These are phyloP conservation scores for Barnettozyma pratensis DNA, from an alignment of 805 yeast genomes.

Conservation along the genomic window DNA sequence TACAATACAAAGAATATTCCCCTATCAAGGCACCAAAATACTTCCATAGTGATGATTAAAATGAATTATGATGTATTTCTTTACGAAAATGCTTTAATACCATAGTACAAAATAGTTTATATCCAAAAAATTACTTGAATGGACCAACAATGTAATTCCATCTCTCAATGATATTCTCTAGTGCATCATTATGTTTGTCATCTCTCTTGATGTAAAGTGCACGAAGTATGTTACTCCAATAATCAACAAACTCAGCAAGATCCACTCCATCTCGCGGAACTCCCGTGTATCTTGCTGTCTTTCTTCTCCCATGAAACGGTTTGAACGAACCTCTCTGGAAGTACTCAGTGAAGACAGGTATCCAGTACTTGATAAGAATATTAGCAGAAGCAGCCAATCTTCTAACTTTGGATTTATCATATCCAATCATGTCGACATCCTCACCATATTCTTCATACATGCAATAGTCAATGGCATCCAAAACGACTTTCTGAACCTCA, in stretches of 20 bases:
- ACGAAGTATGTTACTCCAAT: slow-evolving; percentile 46
- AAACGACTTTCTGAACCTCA: slow-evolving; percentile 37
- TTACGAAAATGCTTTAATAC: no score
- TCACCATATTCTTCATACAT: slow-evolving; percentile 52
- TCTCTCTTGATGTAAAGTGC: slow-evolving; percentile 37
- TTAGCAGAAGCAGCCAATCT: slow-evolving; percentile 39
- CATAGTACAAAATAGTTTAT: neutral
- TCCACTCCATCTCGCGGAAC: slow-evolving; percentile 28
- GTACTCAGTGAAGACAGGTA: slow-evolving; percentile 52
- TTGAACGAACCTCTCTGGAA: slow-evolving; percentile 26
- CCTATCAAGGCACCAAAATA: slow-evolving; percentile 23
- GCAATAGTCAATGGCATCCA: slow-evolving; percentile 44
- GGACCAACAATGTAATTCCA: slow-evolving; percentile 27
- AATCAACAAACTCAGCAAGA: slow-evolving; percentile 37
- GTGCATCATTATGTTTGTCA: slow-evolving; percentile 26
- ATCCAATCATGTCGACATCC: slow-evolving; percentile 48
- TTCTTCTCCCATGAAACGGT: slow-evolving; percentile 24
- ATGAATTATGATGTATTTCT: neutral
- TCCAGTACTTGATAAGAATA: slow-evolving; percentile 42
- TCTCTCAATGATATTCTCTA: slow-evolving; percentile 28
- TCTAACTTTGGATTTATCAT: slow-evolving; percentile 31
- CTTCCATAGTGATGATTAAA: slow-evolving; percentile 12
- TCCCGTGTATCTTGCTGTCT: slow-evolving; percentile 17
- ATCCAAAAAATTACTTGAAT: neutral
- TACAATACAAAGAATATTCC: slow-evolving; percentile 14